A percentile compares a stretch with the other conserved stretches of the same genome.
Conservation (phyloP, 768 basidiomycete species). For the Panaeolus cyanescens region DNA sequence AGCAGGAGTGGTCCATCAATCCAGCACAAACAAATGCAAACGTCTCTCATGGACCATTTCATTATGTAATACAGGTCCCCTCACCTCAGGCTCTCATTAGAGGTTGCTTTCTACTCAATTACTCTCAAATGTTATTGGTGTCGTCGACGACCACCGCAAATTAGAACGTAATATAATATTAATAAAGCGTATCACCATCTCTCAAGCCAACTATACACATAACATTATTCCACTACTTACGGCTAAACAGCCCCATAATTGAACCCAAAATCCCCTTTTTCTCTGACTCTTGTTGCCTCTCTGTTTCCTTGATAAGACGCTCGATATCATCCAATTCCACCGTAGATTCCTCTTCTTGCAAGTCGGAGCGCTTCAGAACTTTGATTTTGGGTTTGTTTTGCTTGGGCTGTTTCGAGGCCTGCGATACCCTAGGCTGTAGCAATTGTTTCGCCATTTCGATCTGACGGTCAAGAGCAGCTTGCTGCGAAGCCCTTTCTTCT, state of each 20-base stretch:
- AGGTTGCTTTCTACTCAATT: background rate
- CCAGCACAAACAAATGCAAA: slow-evolving; percentile 31
- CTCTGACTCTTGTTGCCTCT: background rate
- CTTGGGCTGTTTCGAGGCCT: slow-evolving; percentile 6
- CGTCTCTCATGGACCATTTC: background rate
- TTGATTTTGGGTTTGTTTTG: background rate
- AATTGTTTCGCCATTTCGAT: slow-evolving; percentile 4
- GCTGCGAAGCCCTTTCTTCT: slow-evolving; percentile 2
- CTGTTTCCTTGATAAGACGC: background rate
- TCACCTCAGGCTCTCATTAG: background rate
- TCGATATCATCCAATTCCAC: background rate
- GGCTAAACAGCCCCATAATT: background rate
- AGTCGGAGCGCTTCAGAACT: background rate
- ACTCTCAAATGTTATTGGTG: background rate
- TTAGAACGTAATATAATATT: background rate
- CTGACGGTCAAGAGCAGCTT: slow-evolving; percentile 7
- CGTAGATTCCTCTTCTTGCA: background rate
- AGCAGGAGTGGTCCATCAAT: slow-evolving; percentile 21
- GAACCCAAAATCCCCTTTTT: background rate
- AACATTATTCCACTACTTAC: background rate
- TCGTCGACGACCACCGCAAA: background rate
- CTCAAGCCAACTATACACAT: background rate
- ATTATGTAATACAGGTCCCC: background rate
- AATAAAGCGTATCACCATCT: background rate
- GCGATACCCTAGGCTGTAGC: background rate